Evolutionary conservation across 1,139 yeast genomes (phyloP), one percentile per base, ranked within the genome.

Genomic region (Pichia sp.): DNA sequence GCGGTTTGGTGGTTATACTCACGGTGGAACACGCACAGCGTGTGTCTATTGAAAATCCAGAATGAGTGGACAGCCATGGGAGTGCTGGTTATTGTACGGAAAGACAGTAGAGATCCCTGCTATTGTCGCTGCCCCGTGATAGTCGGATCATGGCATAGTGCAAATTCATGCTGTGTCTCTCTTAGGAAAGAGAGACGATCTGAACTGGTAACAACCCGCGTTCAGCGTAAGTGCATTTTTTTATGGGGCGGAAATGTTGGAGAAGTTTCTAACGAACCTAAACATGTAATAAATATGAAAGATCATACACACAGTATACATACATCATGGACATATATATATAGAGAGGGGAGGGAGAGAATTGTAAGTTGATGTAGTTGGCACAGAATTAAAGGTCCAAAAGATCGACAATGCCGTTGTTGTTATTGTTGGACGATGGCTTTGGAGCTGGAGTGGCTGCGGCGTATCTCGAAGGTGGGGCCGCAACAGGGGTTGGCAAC

Each of bases 11-110:
- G 48, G 17, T 59, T 74, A 75, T 80, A 87, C 65, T 85, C 91
- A 46, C 93, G 72, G 62, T 78, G 80, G 70, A 81, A 87, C 44
- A 87, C 80, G 65, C 95, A 87, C 61, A 83, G 83, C 63, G 79
- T 88, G 68, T 92, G 97, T 66, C 95, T 80, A 67, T 92, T 97
- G 67, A 86, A 92, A 54, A 92, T 80, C 84, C 91, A 87, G 68
- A 91, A 87, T 8, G 96, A 87, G 71, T 85, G 85, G 53, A 90
- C 83, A 20, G 81, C 75, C 84, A 80, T 80, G 14, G 31, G 29
- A 7, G 6, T 27, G 24, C 24, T 20, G 24, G 24, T 20, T 20
- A 20, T 20, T 20, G 24, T 20, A 20, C 24, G 3, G 24, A 20
- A 20, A 3, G 24, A 20, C 24, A 20, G 24, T 20, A 20, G 24